A percentile compares a stretch with the other conserved stretches of the same genome.
phyloP scores from a whole-genome alignment of 805 yeast genomes.

The Maudiozyma turicensis region DNA sequence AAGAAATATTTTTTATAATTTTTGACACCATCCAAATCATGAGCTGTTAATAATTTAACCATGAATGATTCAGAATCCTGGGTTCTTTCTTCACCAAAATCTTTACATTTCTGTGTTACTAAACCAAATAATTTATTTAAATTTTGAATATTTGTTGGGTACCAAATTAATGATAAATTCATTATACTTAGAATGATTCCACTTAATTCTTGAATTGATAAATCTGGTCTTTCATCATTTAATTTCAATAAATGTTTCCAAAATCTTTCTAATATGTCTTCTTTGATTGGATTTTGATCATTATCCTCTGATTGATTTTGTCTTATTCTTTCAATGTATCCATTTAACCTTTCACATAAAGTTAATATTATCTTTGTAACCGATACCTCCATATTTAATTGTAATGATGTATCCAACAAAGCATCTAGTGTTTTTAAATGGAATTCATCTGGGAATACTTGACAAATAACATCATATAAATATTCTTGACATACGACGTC shows the following conservation, averaged over 20 bases:
- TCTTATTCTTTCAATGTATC: slow-evolving; percentile 10
- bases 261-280: slow-evolving; percentile 47
- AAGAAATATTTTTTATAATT: slow-evolving; percentile 7
- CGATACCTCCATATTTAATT: slow-evolving; percentile 62
- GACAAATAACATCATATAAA: slow-evolving; percentile 80
- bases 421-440: slow-evolving; percentile 66
- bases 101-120: slow-evolving; percentile 35
- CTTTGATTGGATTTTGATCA: background rate
- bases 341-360: slow-evolving; percentile 55
- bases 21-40: slow-evolving; percentile 4
- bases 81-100: slow-evolving; percentile 18
- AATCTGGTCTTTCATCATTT: slow-evolving; percentile 47
- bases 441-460: slow-evolving; percentile 89
- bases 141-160: slow-evolving; percentile 50
- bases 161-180: slow-evolving; percentile 54
- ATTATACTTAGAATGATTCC: slow-evolving; percentile 57
- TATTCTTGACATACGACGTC: slow-evolving; percentile 91
- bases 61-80: slow-evolving; percentile 15
- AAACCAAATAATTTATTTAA: slow-evolving; percentile 53
- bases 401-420: slow-evolving; percentile 54
- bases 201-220: slow-evolving; percentile 59
- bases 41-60: slow-evolving; percentile 12
- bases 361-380: slow-evolving; percentile 57
- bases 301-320: background rate
- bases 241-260: slow-evolving; percentile 55